Conservation (phyloP, 1,284 basidiomycete species). For the Taiwanofungus camphoratus region DNA sequence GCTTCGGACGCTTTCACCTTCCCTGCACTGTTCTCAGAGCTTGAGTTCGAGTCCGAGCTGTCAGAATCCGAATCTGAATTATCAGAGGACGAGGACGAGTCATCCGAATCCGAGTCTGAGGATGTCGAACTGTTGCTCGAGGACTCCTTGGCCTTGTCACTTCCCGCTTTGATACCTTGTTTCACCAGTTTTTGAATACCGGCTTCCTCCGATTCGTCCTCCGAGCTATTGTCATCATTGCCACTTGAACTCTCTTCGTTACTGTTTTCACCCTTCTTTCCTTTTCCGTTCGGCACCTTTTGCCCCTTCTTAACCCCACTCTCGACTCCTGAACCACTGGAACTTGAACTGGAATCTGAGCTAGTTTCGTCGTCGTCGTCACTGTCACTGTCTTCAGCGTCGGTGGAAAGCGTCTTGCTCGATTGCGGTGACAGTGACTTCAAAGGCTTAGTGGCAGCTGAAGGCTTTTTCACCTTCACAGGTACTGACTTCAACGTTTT, state of each 20-base stretch:
- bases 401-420: slow-evolving; percentile 23
- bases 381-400: slow-evolving; percentile 4
- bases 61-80: slow-evolving; percentile 27
- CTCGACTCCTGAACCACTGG: too few relatives aligned
- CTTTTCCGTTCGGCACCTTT: background rate
- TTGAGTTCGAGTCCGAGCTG: slow-evolving; percentile 19
- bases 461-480: slow-evolving; percentile 6
- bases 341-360: slow-evolving; percentile 2
- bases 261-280: slow-evolving; percentile 4
- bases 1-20: slow-evolving; percentile 14
- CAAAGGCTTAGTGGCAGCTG: slow-evolving; percentile 1
- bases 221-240: background rate
- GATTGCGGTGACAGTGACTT: slow-evolving; percentile 14
- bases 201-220: background rate
- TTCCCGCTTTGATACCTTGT: too few relatives aligned
- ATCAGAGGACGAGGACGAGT: background rate
- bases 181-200: background rate
- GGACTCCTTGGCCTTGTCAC: background rate
- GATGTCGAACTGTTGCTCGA: slow-evolving; percentile 11
- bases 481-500: background rate
- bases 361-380: slow-evolving; percentile 6
- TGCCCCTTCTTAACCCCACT: background rate
- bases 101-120: slow-evolving; percentile 18
- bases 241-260: slow-evolving; percentile 2
- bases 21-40: slow-evolving; percentile 8